Evolutionary conservation across 2,329 filamentous ascomycete genomes (phyloP).

Genomic region (Thelonectria blattea): DNA sequence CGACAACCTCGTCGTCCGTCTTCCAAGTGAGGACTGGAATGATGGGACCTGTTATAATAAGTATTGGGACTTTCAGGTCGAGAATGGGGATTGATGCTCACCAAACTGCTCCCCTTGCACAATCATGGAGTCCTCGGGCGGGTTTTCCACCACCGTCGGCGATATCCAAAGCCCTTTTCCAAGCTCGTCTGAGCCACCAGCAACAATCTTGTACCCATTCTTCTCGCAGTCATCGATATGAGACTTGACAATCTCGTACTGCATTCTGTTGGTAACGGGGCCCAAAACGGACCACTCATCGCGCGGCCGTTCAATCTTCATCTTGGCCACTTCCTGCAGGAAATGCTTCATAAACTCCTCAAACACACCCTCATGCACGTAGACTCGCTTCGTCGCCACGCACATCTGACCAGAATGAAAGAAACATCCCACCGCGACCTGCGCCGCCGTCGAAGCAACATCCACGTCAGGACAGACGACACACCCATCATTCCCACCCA

Average conservation of each 20-base stretch:
- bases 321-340: slow-evolving; percentile 24
- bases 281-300: slow-evolving; percentile 39
- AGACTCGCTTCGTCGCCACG: slow-evolving; percentile 55
- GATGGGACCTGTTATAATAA: slow-evolving; percentile 50
- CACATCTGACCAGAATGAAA: slow-evolving; percentile 56
- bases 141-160: slow-evolving; percentile 65
- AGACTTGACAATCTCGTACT: slow-evolving; percentile 57
- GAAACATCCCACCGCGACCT: slow-evolving; percentile 55
- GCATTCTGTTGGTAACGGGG: slow-evolving; percentile 68
- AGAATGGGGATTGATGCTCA: slow-evolving; percentile 24
- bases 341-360: slow-evolving; percentile 55
- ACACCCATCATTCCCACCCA: slow-evolving; percentile 64
- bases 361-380: slow-evolving; percentile 65
- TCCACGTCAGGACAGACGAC: slow-evolving; percentile 64
- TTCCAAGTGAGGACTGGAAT: slow-evolving; percentile 66
- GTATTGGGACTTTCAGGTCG: not conserved
- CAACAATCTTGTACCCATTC: slow-evolving; percentile 41
- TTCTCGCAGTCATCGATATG: slow-evolving; percentile 57
- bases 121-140: slow-evolving; percentile 59
- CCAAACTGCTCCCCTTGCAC: slow-evolving; percentile 57
- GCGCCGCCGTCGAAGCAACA: slow-evolving; percentile 38
- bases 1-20: slow-evolving; percentile 63
- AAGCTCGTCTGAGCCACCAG: slow-evolving; percentile 20
- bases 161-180: slow-evolving; percentile 59
- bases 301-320: slow-evolving; percentile 40